phyloP scores from a whole-genome alignment of 1,139 yeast genomes.

The Debaryomyces nepalensis region DNA sequence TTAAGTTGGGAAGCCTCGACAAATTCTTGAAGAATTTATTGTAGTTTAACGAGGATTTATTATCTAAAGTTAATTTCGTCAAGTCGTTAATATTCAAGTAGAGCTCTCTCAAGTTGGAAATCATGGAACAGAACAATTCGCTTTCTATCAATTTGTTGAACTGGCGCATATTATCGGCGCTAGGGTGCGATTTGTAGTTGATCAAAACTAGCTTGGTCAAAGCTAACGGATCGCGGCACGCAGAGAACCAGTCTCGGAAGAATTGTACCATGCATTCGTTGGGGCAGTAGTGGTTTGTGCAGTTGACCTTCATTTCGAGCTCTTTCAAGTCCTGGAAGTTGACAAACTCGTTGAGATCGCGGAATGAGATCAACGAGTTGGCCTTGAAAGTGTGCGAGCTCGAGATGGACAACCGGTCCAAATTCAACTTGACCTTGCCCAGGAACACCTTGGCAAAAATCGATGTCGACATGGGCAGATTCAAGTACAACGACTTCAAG shows the following conservation, averaged over 20 bases:
- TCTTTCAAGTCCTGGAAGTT: slow-evolving; percentile 22
- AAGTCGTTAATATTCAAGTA: slow-evolving; percentile 30
- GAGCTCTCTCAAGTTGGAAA: slow-evolving; percentile 22
- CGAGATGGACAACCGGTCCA: slow-evolving; percentile 24
- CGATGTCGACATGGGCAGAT: slow-evolving; percentile 26
- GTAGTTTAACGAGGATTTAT: slow-evolving; percentile 14
- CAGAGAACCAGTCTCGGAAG: slow-evolving; percentile 23
- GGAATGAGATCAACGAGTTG: slow-evolving; percentile 20
- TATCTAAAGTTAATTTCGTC: slow-evolving; percentile 19
- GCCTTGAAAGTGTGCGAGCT: slow-evolving; percentile 26
- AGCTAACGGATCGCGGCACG: slow-evolving; percentile 13
- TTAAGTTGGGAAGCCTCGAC: slow-evolving; percentile 17
- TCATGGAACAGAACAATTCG: slow-evolving; percentile 17
- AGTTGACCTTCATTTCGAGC: slow-evolving; percentile 30
- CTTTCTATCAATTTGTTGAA: slow-evolving; percentile 23
- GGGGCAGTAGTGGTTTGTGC: slow-evolving; percentile 26
- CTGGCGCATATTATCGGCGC: slow-evolving; percentile 26
- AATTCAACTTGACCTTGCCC: slow-evolving; percentile 12
- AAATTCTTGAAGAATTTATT: slow-evolving; percentile 17
- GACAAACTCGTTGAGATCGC: slow-evolving; percentile 21
- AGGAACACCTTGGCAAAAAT: slow-evolving; percentile 20
- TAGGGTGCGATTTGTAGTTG: slow-evolving; percentile 29
- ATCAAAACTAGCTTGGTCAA: slow-evolving; percentile 26
- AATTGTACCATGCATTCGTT: slow-evolving; percentile 28
- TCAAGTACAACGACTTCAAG: slow-evolving; percentile 23